Conservation (phyloP, 176 grass and related monocot genomes). For the Aechmea fasciata region DNA sequence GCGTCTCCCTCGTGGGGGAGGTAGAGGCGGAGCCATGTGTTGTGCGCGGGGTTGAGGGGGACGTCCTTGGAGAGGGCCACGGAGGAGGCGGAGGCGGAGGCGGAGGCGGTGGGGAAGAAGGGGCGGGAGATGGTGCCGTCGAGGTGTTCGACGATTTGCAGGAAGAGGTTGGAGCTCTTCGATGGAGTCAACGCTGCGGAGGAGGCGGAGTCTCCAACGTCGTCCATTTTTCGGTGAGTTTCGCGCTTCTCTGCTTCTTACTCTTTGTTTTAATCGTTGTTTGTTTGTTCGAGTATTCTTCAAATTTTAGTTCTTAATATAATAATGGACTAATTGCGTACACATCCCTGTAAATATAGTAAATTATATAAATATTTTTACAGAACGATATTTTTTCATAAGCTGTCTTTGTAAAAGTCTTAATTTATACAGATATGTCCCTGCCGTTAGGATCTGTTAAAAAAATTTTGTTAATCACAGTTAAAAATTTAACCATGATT, state of each 20-base stretch:
- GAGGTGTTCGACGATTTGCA: constrained; percentile 48
- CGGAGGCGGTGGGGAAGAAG: constrained; percentile 23
- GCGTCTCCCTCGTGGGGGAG: constrained; percentile 12
- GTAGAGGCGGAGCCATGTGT: constrained; percentile 58
- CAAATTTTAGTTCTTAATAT: no score
- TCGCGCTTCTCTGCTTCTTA: background rate
- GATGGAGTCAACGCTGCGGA: background rate
- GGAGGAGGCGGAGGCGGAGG: constrained; percentile 10
- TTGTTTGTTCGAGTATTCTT: no score
- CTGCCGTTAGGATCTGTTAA: no score
- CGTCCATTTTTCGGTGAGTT: background rate
- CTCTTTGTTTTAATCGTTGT: no score
- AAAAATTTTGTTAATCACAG: no score
- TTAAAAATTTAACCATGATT: no score
- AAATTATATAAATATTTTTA: no score
- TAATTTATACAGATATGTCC: no score
- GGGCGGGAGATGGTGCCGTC: constrained; percentile 72
- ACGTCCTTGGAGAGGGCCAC: constrained; percentile 52
- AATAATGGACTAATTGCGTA: no score
- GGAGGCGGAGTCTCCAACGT: background rate
- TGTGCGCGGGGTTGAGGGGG: constrained; percentile 35
- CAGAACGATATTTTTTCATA: no score
- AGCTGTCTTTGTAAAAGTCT: no score
- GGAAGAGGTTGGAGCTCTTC: constrained; percentile 53
- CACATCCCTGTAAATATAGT: no score